phyloP scores from a whole-genome alignment of 768 basidiomycete species.

The Obba rivulosa region DNA sequence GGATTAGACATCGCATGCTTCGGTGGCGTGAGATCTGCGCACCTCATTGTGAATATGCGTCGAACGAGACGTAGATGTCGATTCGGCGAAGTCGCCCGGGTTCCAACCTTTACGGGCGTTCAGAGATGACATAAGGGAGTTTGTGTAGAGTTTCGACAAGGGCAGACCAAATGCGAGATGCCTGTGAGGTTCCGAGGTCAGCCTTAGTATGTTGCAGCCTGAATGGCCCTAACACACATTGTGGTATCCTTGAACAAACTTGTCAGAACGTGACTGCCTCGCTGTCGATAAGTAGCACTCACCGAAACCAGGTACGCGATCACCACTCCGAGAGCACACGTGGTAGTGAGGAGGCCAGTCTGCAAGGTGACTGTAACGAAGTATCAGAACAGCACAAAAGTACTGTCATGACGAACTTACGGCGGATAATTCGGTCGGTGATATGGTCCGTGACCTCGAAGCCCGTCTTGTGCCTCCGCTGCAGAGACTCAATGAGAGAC shows the following conservation, averaged over 20 bases:
- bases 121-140: constrained; percentile 5
- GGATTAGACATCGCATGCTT: too few relatives aligned
- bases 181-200: not conserved
- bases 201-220: not conserved
- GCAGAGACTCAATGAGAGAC: not conserved
- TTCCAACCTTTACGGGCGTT: not conserved
- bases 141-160: constrained; percentile 8
- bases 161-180: constrained; percentile 5
- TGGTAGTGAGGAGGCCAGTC: not conserved
- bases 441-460: not conserved
- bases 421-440: not conserved
- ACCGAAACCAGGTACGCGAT: not conserved
- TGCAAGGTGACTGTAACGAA: not conserved
- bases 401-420: not conserved
- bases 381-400: not conserved
- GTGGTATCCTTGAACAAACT: too few relatives aligned
- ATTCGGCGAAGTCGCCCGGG: not conserved
- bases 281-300: not conserved
- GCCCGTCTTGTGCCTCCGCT: not conserved
- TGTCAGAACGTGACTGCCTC: too few relatives aligned
- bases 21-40: too few relatives aligned
- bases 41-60: too few relatives aligned
- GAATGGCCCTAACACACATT: too few relatives aligned
- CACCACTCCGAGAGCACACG: not conserved
- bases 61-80: too few relatives aligned